A percentile compares a stretch with the other conserved stretches of the same genome.
These are phyloP conservation scores for Oryza meridionalis DNA, from an alignment of 176 grass and related monocot genomes.

Conservation along the genomic window DNA sequence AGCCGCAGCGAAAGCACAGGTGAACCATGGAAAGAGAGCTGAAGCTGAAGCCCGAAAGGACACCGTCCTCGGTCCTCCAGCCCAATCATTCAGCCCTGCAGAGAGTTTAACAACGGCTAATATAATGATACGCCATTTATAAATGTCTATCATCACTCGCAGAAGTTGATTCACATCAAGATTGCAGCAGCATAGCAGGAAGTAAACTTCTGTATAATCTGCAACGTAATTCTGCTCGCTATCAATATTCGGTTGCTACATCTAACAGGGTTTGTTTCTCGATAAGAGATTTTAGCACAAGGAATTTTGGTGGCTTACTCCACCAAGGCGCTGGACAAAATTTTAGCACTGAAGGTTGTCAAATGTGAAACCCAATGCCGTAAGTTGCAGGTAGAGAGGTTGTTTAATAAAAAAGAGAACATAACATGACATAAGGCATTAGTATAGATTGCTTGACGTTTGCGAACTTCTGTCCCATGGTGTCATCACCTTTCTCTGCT, in stretches of 20 bases:
- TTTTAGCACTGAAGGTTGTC: constrained; percentile 42
- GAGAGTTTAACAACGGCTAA: not conserved
- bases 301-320: not conserved
- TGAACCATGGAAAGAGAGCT: not conserved
- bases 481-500: constrained; percentile 26
- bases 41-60: not conserved
- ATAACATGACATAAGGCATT: not conserved
- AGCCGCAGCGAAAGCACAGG: not conserved
- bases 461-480: constrained; percentile 22
- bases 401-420: constrained; percentile 19
- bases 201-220: not conserved
- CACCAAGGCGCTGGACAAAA: constrained; percentile 43
- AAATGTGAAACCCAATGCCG: constrained; percentile 37
- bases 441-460: constrained; percentile 28
- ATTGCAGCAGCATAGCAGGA: not conserved
- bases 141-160: not conserved
- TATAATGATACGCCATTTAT: not conserved
- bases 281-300: not conserved
- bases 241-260: not conserved
- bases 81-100: not conserved
- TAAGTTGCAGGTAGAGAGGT: constrained; percentile 34
- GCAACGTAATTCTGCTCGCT: constrained; percentile 8
- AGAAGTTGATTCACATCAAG: not conserved
- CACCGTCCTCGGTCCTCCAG: too few species aligned
- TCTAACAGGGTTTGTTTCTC: not conserved